These are phyloP conservation scores for Pyrenopolyporus hunteri DNA, from an alignment of 495 filamentous ascomycete genomes.

Conservation along the genomic window DNA sequence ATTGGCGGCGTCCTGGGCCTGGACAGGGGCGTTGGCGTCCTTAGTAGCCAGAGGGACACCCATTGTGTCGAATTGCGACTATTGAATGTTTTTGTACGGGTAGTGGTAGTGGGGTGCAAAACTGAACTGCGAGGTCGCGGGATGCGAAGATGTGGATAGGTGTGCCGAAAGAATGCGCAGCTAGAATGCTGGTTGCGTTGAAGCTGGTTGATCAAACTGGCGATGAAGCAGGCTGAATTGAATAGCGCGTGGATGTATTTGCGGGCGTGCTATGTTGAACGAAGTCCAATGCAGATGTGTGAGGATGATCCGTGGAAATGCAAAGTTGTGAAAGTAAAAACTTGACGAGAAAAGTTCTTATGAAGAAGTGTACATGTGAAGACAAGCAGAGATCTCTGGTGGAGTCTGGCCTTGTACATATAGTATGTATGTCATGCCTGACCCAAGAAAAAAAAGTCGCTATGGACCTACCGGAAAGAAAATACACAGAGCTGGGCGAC, in stretches of 20 bases:
- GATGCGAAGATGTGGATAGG: neutral
- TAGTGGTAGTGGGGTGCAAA: neutral
- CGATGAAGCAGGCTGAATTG: constrained; percentile 2
- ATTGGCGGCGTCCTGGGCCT: constrained; percentile 32
- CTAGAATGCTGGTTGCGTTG: neutral
- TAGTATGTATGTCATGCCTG: no score
- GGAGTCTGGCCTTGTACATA: no score
- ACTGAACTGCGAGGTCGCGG: neutral
- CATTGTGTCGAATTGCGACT: constrained; percentile 18
- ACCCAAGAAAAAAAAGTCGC: no score
- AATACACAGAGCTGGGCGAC: constrained; percentile 4
- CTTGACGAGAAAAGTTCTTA: constrained; percentile 16
- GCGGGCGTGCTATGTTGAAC: neutral
- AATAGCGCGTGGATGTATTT: neutral
- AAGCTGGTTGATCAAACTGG: neutral
- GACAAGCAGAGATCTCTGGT: neutral
- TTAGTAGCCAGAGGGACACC: constrained; percentile 58
- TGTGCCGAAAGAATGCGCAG: neutral
- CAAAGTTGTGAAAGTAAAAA: constrained; percentile 11
- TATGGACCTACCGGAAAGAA: constrained; percentile 13
- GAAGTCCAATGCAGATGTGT: constrained; percentile 1
- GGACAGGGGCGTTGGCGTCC: constrained; percentile 62
- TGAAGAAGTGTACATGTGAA: constrained; percentile 23
- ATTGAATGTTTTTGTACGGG: neutral
- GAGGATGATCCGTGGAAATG: constrained; percentile 25